Conservation (phyloP, 345 rosid genomes). For the Arabidopsis suecica region DNA sequence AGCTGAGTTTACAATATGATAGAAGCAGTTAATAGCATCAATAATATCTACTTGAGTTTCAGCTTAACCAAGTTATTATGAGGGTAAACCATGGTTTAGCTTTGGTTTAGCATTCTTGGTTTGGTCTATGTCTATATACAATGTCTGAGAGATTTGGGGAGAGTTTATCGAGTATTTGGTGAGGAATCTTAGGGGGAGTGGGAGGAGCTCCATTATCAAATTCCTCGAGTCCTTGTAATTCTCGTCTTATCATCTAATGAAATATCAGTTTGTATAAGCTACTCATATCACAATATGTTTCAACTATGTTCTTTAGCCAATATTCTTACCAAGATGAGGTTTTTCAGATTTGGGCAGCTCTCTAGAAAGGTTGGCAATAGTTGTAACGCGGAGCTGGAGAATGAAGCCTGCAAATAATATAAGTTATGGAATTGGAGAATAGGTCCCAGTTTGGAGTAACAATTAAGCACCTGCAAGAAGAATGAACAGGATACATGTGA, state of each 20-base stretch:
- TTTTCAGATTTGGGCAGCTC: constrained; percentile 11
- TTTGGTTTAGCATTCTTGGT: too few relatives aligned
- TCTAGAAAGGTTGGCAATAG: not conserved
- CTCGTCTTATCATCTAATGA: not conserved
- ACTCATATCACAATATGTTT: not conserved
- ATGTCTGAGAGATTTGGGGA: too few relatives aligned
- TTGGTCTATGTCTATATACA: too few relatives aligned
- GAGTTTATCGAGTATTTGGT: not conserved
- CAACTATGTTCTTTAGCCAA: not conserved
- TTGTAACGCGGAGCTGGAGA: not conserved
- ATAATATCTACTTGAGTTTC: too few relatives aligned
- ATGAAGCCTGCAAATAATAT: not conserved
- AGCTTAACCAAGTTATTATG: too few relatives aligned
- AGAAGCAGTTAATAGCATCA: too few relatives aligned
- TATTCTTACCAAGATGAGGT: constrained; percentile 8
- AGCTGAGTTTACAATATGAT: too few relatives aligned
- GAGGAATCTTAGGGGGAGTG: not conserved
- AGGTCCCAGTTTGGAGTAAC: not conserved
- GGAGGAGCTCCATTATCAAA: not conserved
- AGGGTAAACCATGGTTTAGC: too few relatives aligned
- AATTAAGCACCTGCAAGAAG: too few relatives aligned
- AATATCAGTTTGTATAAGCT: not conserved
- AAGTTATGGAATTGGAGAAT: constrained; percentile 2
- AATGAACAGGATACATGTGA: too few relatives aligned
- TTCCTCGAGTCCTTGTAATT: not conserved